Base-by-base conservation (phyloP, 1,139 yeast genomes). In the Candida glucosophila region DNA sequence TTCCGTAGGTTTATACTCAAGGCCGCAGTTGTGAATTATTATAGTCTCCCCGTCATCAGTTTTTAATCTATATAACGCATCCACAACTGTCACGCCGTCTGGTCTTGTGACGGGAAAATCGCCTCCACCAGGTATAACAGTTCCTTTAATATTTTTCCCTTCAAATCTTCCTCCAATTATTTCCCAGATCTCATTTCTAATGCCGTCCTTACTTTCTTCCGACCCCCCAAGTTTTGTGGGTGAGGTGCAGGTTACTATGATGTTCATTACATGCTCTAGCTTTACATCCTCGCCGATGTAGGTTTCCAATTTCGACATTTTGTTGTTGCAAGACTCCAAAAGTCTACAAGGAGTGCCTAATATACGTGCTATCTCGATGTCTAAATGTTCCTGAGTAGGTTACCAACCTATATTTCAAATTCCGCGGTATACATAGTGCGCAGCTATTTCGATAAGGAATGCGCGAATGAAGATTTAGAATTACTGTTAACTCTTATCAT, bases 21-120 rank as follows among this genome's bases (percentile, higher is more conserved):
- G 23, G 8, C 23, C 23, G 9, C 15, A 11, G n/a, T 21, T 21
- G 15, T 21, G 23, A 8, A 21, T 21, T 8, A 21, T 21, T 12
- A 21, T 21, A 13, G 23, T 21, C n/a, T 21, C 23, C 4, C 23
- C 23, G 6, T 21, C 23, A 12, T 21, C 23, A 12, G 23, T 21
- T 12, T 12, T 12, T 11, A 21, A 21, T 10, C 23, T 16, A 21
- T 21, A 21, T 9, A 21, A 17, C n/a, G 23, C 23, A 12, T 21
- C 23, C 10, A 21, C 10, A 9, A 21, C 23, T 5, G 12, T 21
- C 5, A 21, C 15, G 6, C 23, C 23, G 15, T 21, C 23, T 13
- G 23, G 23, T 4, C 23, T 8, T 7, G 15, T 21, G 15, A 21
- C 23, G 7, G 23, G 23, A 12, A 21, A 21, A 15, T 21, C 23